phyloP scores from a whole-genome alignment of 78 protist species.

The Dictyostelium purpureum region DNA sequence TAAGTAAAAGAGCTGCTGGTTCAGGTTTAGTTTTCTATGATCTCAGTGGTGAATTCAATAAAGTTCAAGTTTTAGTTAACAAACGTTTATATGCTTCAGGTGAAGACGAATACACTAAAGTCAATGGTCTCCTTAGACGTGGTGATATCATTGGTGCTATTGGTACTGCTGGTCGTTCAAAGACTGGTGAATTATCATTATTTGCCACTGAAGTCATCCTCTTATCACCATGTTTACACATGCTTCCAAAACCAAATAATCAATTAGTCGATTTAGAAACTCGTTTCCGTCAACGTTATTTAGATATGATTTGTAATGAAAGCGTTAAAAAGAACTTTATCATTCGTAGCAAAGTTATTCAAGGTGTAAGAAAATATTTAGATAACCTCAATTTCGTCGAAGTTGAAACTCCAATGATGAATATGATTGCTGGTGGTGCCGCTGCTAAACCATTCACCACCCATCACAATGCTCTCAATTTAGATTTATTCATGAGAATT shows the following conservation, averaged over 20 bases:
- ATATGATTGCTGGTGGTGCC: conserved; percentile 99
- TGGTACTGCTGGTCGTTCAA: conserved; percentile 95
- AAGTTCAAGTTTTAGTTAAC: conserved; percentile 93
- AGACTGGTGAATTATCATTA: conserved; percentile 98
- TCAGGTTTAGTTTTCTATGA: conserved; percentile 92
- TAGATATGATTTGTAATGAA: conserved; percentile 97
- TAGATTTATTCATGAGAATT: conserved; percentile 97
- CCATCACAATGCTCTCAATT: conserved; percentile 97
- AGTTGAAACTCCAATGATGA: conserved; percentile 99
- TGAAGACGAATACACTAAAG: conserved; percentile 79
- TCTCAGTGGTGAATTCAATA: conserved; percentile 87
- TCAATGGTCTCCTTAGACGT: conserved; percentile 85
- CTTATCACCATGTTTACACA: conserved; percentile 98
- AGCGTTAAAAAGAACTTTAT: conserved; percentile 81
- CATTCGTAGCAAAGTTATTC: conserved; percentile 90
- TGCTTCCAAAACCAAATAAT: conserved; percentile 90
- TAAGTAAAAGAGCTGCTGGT: conserved; percentile 89
- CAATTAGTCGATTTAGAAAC: conserved; percentile 88
- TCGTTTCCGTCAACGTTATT: conserved; percentile 96
- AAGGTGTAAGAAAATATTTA: conserved; percentile 89
- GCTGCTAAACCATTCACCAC: conserved; percentile 99
- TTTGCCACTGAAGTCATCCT: conserved; percentile 86
- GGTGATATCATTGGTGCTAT: conserved; percentile 99
- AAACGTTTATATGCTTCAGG: neutral
- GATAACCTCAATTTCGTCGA: conserved; percentile 94